Evolutionary conservation across 2,329 filamentous ascomycete species (phyloP), one percentile per base, ranked within the genome.

Genomic region (Pleoardoris graminearum): DNA sequence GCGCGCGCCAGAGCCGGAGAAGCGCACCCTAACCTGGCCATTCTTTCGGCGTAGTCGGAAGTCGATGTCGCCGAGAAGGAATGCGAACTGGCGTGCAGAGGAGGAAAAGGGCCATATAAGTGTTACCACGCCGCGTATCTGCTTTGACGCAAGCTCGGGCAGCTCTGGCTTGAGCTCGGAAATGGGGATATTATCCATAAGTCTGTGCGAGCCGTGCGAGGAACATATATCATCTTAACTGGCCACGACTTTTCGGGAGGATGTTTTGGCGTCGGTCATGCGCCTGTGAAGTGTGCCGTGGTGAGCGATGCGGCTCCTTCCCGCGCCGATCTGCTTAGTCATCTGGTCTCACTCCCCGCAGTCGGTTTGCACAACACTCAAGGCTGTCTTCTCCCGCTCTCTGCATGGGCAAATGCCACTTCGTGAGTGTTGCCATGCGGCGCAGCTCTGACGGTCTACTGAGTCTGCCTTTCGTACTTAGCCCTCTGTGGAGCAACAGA

Each of bases 101-200:
- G 88, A 88, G 59, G 89, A 96, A 73, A 90, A 97, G 0, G 93
- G 93, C 92, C 93, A 97, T 52, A 90, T 86, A 30, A 97, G 84
- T 7, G 91, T 93, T 19, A 97, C 84, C 14, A 89, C 79, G 33
- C 89, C 91, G 52, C 84, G 81, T 27, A 96, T 69, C 17, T 69
- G 63, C 59, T 68, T 69, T 16, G 67, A 65, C 17, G 69, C 63
- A 48, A 59, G 60, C 12, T 53, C 58, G 23, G 65, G 55, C 16
- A 71, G 65, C 48, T 66, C 58, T 35, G 71, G 72, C 29, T 52
- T 55, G 50, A 74, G 63, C 54, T 68, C 61, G 10, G 70, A 59
- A 29, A 75, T 73, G 23, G 61, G 61, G 25, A 66, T 44, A 14
- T 50, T 57, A 42, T 69, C 65, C 70, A 72, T 73, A 44, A 21